A percentile compares a stretch with the other conserved stretches of the same genome.
Conservation (phyloP, 202 grass and related monocot species). For the Zoysia matrella region DNA sequence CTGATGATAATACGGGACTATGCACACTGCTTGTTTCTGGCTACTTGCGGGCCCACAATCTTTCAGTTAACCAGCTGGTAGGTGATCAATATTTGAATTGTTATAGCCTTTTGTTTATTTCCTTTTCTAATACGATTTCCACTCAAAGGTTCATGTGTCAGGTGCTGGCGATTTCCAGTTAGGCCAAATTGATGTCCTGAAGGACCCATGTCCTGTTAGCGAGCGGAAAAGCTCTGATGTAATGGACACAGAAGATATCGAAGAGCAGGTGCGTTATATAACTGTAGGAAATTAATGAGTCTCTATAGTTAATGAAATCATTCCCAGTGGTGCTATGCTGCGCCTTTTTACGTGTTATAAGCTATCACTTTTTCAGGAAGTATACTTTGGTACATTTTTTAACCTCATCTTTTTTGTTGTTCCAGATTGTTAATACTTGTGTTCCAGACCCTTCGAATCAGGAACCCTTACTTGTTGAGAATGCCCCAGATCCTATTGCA, state of each 20-base stretch:
- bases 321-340: not conserved
- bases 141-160: conserved; percentile 84
- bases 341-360: not conserved
- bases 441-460: conserved; percentile 75
- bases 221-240: conserved; percentile 68
- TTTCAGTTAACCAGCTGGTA: conserved; percentile 91
- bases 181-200: not conserved
- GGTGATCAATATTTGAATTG: conserved; percentile 50
- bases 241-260: conserved; percentile 79
- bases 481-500: conserved; percentile 79
- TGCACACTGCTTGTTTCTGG: conserved; percentile 70
- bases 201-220: conserved; percentile 73
- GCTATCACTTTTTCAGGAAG: not conserved
- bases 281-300: conserved; percentile 19
- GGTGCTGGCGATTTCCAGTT: conserved; percentile 92
- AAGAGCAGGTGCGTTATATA: conserved; percentile 61
- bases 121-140: conserved; percentile 39
- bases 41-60: conserved; percentile 79
- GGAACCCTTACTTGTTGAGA: conserved; percentile 83
- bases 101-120: conserved; percentile 20
- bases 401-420: conserved; percentile 12
- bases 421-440: conserved; percentile 78
- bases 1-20: conserved; percentile 33
- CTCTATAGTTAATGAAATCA: not conserved
- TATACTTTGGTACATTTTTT: conserved; percentile 8